Evolutionary conservation across 768 basidiomycete genomes (phyloP), one percentile per base, ranked within the genome.

Genomic region (Dentipellis sp.): DNA sequence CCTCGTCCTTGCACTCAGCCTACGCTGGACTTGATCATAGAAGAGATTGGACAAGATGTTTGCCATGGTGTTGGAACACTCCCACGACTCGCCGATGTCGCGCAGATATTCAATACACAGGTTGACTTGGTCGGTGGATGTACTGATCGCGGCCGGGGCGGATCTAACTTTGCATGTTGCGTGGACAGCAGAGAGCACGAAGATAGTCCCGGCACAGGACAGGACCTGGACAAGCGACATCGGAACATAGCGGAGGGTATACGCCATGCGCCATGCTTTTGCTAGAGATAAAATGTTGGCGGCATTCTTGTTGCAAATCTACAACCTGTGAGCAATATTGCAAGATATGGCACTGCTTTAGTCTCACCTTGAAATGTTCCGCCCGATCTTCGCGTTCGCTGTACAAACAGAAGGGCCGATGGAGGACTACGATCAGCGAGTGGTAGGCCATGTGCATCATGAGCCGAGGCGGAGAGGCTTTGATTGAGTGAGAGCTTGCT

Each of bases 401-500:
- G 3, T 56, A 59, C 10, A 60, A 56, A 46, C 59, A 62, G 53
- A 56, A 62, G 10, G 61, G 59, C 0, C 61, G 61, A n/a, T 62
- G 61, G 46, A 62, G 56, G 23, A 62, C 52, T 19, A 62, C 60
- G 10, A 22, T 29, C 1, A 62, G 14, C 56, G 59, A 62, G 35
- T 56, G 17, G 16, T 62, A 55, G 2, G 61, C 56, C 61, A 62
- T 52, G 45, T 62, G 61, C 16, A 62, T 11, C 59, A 62, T 62
- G 10, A 62, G 22, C 37, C 55, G 56, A 50, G 60, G 59, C 9
- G 61, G 61, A n/a, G 56, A 46, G 17, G 61, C 59, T 2, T 17
- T 10, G 8, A 71, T 67, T 8, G 75, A 5, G 42, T 47, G 37
- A 36, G 22, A 58, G 11, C 59, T 37, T 46, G 60, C 58, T 35